These are phyloP conservation scores for Vitis hybrid DNA, from an alignment of 177 flowering plant species.

Conservation along the genomic window DNA sequence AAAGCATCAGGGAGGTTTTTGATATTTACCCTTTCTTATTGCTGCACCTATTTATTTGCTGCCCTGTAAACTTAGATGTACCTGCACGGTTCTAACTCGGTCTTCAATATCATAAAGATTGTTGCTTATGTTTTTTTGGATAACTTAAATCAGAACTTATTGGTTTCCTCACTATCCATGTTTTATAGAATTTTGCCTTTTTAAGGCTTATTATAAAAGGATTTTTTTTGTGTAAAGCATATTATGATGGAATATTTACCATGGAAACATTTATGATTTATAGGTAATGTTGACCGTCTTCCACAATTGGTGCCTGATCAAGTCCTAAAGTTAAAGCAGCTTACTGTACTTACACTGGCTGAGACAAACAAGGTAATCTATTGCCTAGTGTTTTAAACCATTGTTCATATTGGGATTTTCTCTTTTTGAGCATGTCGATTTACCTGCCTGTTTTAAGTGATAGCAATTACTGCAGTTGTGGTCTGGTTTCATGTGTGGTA, in stretches of 20 bases:
- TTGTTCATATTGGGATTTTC: not conserved
- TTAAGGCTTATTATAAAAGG: too few species aligned
- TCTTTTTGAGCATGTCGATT: constrained; percentile 1
- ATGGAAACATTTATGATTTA: not conserved
- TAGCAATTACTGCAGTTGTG: not conserved
- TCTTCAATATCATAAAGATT: too few species aligned
- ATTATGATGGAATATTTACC: constrained; percentile 1
- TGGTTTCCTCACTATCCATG: too few species aligned
- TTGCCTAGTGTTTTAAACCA: not conserved
- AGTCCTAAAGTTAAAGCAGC: constrained; percentile 87
- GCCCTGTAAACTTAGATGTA: too few species aligned
- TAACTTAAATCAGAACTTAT: too few species aligned
- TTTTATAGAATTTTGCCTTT: too few species aligned
- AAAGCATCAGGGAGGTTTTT: too few species aligned
- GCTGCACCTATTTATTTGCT: too few species aligned
- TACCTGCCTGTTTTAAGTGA: not conserved
- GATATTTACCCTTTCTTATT: too few species aligned
- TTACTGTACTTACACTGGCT: constrained; percentile 85
- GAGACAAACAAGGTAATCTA: constrained; percentile 77
- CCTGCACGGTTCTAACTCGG: too few species aligned
- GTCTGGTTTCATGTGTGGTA: not conserved
- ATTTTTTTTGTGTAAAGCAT: not conserved
- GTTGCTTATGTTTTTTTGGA: too few species aligned
- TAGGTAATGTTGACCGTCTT: constrained; percentile 62
- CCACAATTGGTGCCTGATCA: constrained; percentile 79